These are phyloP conservation scores for Turritis glabra DNA, from an alignment of 345 rosid genomes.

Conservation along the genomic window DNA sequence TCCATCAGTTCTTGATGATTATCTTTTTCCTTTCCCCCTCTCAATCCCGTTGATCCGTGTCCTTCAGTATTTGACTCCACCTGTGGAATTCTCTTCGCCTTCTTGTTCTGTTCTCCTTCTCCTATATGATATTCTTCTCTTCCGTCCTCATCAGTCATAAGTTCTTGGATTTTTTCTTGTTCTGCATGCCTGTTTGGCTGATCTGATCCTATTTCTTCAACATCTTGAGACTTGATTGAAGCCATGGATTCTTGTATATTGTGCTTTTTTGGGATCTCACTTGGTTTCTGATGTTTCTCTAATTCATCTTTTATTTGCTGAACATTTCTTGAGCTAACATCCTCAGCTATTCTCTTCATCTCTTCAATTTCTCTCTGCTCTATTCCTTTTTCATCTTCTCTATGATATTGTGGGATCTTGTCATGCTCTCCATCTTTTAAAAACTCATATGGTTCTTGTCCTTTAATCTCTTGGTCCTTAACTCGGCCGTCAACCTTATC, in stretches of 20 bases:
- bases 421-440: background rate
- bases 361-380: conserved; percentile 1
- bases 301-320: background rate
- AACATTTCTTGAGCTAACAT: background rate
- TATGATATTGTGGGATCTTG: background rate
- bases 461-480: background rate
- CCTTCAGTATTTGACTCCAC: background rate
- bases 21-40: background rate
- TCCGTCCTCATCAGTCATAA: background rate
- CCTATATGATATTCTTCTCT: background rate
- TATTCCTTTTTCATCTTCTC: conserved; percentile 4
- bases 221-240: conserved; percentile 8
- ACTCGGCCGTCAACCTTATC: background rate
- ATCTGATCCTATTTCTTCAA: conserved; percentile 1
- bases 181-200: background rate
- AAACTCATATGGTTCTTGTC: conserved; percentile 16
- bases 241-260: background rate
- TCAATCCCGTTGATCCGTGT: background rate
- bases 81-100: background rate
- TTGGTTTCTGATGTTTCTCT: background rate
- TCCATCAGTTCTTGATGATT: conserved; percentile 8
- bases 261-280: background rate
- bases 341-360: background rate
- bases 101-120: background rate
- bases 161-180: no score